Evolutionary conservation across 495 filamentous ascomycete species (phyloP), one percentile per base, ranked within the genome.

Genomic region (Podospora sp.): DNA sequence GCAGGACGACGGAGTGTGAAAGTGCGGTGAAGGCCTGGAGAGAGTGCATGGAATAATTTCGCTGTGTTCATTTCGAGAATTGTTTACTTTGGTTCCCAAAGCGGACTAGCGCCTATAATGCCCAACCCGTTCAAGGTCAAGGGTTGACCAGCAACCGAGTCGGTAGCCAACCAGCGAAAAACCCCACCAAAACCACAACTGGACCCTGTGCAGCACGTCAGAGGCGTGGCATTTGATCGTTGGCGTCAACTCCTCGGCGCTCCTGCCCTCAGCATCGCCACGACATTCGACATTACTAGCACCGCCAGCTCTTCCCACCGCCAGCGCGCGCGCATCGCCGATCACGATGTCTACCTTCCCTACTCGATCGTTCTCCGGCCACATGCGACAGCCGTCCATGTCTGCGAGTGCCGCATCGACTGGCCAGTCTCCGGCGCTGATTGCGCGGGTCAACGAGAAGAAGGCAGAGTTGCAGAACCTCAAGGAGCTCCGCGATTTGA

Each of bases 401-500:
- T 78, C 84, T 1, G 77, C 79, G 29, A 80, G 78, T 66, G 73
- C 76, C 14, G 77, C 79, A 59, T 80, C 83, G 51, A 73, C 81
- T 26, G 87, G 90, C 46, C 93, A 94, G 76, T 93, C 94, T 21
- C 89, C 92, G 3, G 87, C 89, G 26, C 83, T 99, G n/a, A 75
- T 91, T 29, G 87, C 92, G 27, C 90, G 96, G 60, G 93, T 99
- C 76, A 90, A 91, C 60, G 92, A 96, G 74, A 99, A 99, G 81
- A 93, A 92, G 76, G 90, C 90, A 51, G 95, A 99, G 76, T 85
- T 99, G 16, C 93, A 97, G 69, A 96, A 90, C 72, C 82, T 98
- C 46, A 90, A 88, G 67, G 89, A 97, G 70, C 80, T 99, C 40
- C 88, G 93, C 66, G 93, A 96, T 72, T 84, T 99, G 68, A 97